Evolutionary conservation across 306 rosid genomes (phyloP).

Genomic region (Sechiopsis laciniata): DNA sequence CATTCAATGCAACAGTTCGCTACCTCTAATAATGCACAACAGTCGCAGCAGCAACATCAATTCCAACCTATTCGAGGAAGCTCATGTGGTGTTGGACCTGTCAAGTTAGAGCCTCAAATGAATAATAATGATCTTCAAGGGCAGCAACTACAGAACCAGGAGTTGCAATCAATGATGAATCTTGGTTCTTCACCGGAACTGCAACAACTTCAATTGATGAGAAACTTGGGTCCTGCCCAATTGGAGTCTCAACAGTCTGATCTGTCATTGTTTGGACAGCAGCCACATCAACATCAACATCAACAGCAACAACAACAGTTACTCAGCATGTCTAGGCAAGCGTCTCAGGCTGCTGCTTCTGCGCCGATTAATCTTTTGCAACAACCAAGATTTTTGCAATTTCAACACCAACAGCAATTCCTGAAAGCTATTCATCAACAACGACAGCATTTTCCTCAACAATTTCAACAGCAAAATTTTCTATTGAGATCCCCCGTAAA

Average conservation of each 20-base stretch:
- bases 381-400: conserved; percentile 67
- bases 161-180: conserved; percentile 44
- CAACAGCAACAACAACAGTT: conserved; percentile 43
- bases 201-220: conserved; percentile 62
- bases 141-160: conserved; percentile 38
- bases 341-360: conserved; percentile 70
- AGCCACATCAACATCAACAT: conserved; percentile 58
- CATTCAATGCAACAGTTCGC: conserved; percentile 85
- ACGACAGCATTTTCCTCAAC: conserved; percentile 68
- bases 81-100: conserved; percentile 56
- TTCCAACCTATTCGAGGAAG: conserved; percentile 69
- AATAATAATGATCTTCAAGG: conserved; percentile 60
- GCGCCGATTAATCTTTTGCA: conserved; percentile 77
- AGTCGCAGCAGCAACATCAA: conserved; percentile 32
- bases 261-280: conserved; percentile 70
- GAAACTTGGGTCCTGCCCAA: conserved; percentile 58
- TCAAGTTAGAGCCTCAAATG: conserved; percentile 77
- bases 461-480: conserved; percentile 69
- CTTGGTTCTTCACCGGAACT: conserved; percentile 64
- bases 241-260: conserved; percentile 80
- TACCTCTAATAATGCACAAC: conserved; percentile 42
- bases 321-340: conserved; percentile 75
- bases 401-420: conserved; percentile 84
- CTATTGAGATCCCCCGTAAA: conserved; percentile 74
- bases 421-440: conserved; percentile 85